Base-by-base conservation (phyloP, 176 grass and related monocot species). In the Poa annua region DNA sequence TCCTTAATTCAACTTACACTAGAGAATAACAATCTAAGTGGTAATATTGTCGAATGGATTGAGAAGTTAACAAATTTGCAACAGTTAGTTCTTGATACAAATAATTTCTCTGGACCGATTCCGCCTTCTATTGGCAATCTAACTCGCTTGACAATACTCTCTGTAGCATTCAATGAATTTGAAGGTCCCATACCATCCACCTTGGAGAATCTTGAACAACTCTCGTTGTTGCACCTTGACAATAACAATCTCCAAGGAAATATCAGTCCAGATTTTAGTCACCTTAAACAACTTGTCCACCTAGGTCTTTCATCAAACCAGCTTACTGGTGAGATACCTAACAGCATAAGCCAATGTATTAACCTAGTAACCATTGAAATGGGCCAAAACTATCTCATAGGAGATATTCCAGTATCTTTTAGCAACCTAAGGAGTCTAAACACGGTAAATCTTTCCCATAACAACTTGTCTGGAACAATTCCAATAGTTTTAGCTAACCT, bases 81-180 rank as follows among this genome's bases (percentile, higher is more conserved):
- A 20, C 1, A 6, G 0, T 62, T 92, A 64, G 7, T 22, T 51
- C 64, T 92, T 26, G 55, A 41, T 9, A 19, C 3, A 21, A 92
- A 92, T 77, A 77, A 25, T 24, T 71, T 92, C 22, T 76, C 41
- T 6, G 84, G 90, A 12, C 17, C 33, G 17, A 87, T 89, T n/a
- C 90, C 80, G 2, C 21, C 50, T 32, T 75, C 80, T 0, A 35
- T 92, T n/a, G 85, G 81, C 3, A 84, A 92, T 33, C 75, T 92
- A 32, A 84, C 21, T 48, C 33, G 76, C 16, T 33, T 92, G 25
- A 87, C 67, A 10, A 19, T 6, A 19, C 39, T 92, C 20, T 54
- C 34, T 32, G 1, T 92, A 52, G 13, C 25, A 54, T 15, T 3
- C 1, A 92, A 92, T 53, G 9, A 61, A 15, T 66, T 92, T 29